Conservation (phyloP, 2,329 filamentous ascomycete genomes). For the Tolypocladium inflatum region DNA sequence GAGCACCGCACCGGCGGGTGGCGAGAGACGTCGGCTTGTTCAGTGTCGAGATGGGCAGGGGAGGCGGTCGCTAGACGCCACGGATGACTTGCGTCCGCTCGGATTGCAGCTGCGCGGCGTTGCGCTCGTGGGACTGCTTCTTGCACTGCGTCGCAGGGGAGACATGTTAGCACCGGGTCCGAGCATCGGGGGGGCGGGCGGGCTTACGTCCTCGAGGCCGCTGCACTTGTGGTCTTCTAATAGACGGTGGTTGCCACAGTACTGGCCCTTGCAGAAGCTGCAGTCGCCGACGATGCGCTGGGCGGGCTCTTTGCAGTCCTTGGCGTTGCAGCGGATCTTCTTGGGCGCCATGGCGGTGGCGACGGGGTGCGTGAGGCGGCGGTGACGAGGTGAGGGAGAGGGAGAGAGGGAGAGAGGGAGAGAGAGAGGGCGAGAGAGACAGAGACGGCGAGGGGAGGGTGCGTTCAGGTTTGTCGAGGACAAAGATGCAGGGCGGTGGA, state of each 20-base stretch:
- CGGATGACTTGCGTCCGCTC: conserved; percentile 93
- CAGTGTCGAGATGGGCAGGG: background rate
- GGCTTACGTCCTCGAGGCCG: conserved; percentile 74
- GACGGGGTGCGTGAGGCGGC: background rate
- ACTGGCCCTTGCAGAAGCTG: conserved; percentile 87
- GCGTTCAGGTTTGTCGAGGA: background rate
- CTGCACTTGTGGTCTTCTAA: conserved; percentile 91
- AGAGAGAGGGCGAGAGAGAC: conserved; percentile 6
- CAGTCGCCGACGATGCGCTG: conserved; percentile 96
- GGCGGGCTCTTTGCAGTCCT: conserved; percentile 77
- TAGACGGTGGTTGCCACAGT: conserved; percentile 89
- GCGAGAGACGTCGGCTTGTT: background rate
- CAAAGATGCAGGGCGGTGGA: background rate
- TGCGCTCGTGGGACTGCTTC: conserved; percentile 91
- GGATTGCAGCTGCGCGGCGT: conserved; percentile 82
- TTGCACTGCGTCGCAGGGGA: conserved; percentile 55
- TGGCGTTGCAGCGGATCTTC: conserved; percentile 79
- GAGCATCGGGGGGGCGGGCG: background rate
- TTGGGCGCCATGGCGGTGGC: conserved; percentile 49
- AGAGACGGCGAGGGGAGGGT: conserved; percentile 7
- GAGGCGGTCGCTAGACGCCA: conserved; percentile 50
- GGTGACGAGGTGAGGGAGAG: background rate
- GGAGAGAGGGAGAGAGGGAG: conserved; percentile 4
- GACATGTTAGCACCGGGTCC: conserved; percentile 4
- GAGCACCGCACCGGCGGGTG: background rate